Base-by-base conservation (phyloP, 805 yeast species). In the Candida gorgasii region DNA sequence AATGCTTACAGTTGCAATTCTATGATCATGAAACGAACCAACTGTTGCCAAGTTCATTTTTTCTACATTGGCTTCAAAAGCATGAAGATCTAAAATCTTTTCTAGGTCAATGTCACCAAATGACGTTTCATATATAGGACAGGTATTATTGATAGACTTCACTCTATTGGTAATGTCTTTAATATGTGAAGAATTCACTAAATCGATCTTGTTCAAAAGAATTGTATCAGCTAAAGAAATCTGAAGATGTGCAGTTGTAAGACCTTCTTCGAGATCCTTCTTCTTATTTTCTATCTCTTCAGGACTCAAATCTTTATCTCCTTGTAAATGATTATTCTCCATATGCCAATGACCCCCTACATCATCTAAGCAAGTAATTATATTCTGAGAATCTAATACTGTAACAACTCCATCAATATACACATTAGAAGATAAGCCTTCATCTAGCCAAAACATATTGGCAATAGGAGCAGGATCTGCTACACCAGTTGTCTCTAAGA, bases 401-500 rank as follows among this genome's bases (percentile, higher is more conserved):
- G 97, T 86, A 11, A 93, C 76, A 4, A 92, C 88, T 0, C 96
- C 96, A 62, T 92, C 98, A 23, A 93, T 83, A 59, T 87, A 86
- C 1, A 93, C 89, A 51, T 82, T 83, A 3, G 96, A 82, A 12
- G 83, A 75, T 44, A 93, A 69, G 0, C 90, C 97, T 17, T 87
- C 92, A 60, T 93, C 99, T 22, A 90, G 73, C 99, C 99, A 93
- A 63, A 93, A 93, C 97, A 92, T 92, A 49, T 82, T 79, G 4
- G 97, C 97, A 19, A 93, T 89, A 0, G 98, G 98, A 0, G 90
- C 97, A 0, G 99, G 99, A 58, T 93, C 98, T 0, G 99, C 99
- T 12, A 93, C 75, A 0, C 99, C 99, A 0, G 96, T 89, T 0
- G 99, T 93, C 58, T 93, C 99, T 40, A 93, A 67, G 17, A 93